Conservation (phyloP, 2,329 filamentous ascomycete genomes). For the Fusarium kyushuense region DNA sequence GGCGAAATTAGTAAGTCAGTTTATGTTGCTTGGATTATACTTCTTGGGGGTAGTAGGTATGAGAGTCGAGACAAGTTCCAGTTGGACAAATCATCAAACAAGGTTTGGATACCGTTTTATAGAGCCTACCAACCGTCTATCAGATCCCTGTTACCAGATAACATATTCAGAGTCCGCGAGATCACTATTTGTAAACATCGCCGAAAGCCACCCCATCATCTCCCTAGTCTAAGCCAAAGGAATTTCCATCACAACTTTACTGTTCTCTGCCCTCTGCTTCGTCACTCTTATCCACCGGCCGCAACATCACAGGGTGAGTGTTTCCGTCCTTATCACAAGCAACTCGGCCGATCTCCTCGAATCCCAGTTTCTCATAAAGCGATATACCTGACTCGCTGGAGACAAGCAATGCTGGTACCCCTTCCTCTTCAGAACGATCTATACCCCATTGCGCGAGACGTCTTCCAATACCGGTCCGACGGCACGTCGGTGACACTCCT, state of each 20-base stretch:
- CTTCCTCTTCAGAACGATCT: constrained; percentile 28
- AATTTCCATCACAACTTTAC: neutral
- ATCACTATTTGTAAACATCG: no score
- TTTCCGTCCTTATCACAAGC: constrained; percentile 4
- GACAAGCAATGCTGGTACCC: constrained; percentile 18
- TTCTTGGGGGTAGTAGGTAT: no score
- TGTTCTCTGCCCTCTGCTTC: neutral
- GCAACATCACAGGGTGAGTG: constrained; percentile 16
- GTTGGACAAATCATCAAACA: no score
- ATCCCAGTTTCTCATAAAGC: constrained; percentile 28
- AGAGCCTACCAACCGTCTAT: no score
- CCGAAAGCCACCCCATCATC: no score
- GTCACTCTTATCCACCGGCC: neutral
- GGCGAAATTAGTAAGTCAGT: no score
- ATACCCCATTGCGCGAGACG: constrained; percentile 27
- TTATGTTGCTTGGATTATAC: no score
- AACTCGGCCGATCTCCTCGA: neutral
- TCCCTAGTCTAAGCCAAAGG: no score
- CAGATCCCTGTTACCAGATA: no score
- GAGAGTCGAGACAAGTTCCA: rapidly evolving
- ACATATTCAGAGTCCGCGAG: no score
- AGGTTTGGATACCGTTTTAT: no score
- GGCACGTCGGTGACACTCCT: constrained; percentile 22
- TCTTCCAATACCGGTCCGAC: constrained; percentile 22
- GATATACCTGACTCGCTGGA: constrained; percentile 1